Evolutionary conservation across 331 rosid species (phyloP).

Genomic region (Cydonia oblonga): DNA sequence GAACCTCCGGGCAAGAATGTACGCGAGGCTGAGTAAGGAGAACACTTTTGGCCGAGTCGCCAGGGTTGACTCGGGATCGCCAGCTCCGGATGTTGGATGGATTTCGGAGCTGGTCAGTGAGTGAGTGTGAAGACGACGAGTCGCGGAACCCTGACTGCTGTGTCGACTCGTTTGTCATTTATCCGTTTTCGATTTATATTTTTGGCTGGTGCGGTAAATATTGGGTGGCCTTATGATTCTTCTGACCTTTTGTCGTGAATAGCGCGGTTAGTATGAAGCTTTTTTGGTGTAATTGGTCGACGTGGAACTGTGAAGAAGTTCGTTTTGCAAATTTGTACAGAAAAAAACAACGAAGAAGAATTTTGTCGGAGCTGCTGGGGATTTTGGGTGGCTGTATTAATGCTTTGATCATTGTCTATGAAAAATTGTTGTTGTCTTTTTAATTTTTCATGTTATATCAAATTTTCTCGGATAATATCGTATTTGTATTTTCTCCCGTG

Average conservation of each 20-base stretch:
- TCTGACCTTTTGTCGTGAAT: conserved; percentile 8
- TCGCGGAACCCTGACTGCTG: neutral
- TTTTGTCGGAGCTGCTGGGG: conserved; percentile 17
- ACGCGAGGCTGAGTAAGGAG: conserved; percentile 51
- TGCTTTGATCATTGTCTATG: neutral
- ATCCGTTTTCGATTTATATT: neutral
- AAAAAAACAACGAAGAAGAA: conserved; percentile 2
- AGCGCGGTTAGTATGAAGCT: conserved; percentile 9
- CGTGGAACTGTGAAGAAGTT: neutral
- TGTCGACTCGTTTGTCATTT: neutral
- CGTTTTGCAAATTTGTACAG: neutral
- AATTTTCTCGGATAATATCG: neutral
- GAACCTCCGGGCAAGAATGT: conserved; percentile 53
- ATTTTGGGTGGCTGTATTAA: neutral
- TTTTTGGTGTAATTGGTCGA: conserved; percentile 9
- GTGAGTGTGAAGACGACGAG: conserved; percentile 7
- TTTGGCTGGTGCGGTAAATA: conserved; percentile 1
- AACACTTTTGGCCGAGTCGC: conserved; percentile 28
- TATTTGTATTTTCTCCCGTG: neutral
- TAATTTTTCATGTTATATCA: neutral
- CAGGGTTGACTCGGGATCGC: neutral
- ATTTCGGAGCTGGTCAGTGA: conserved; percentile 35
- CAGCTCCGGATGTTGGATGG: conserved; percentile 50
- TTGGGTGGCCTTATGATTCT: conserved; percentile 24
- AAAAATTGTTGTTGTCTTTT: conserved; percentile 7